phyloP scores from a whole-genome alignment of 73 alveolate genomes.

The Paramecium primaurelia region DNA sequence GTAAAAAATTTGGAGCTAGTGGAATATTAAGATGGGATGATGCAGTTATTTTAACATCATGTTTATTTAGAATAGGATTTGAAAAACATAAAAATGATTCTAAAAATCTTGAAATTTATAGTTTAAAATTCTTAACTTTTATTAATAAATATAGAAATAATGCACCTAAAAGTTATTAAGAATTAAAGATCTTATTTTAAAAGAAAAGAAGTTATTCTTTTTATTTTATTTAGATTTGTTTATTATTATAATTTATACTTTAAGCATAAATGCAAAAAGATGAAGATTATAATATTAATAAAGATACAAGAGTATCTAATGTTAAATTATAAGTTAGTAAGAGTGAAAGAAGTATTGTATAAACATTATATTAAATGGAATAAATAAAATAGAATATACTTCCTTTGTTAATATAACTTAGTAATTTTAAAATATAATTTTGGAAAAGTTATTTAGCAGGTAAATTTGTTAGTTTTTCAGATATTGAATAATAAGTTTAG shows the following conservation, averaged over 20 bases:
- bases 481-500: neutral
- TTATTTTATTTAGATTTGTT: neutral
- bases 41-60: neutral
- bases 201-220: neutral
- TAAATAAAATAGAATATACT: neutral
- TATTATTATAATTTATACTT: neutral
- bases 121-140: slow-evolving; percentile 14
- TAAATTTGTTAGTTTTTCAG: neutral
- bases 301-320: slow-evolving; percentile 9
- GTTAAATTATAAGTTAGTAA: neutral
- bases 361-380: slow-evolving; percentile 20
- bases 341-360: slow-evolving; percentile 28
- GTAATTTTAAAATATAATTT: neutral
- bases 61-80: neutral
- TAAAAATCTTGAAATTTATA: neutral
- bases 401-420: neutral
- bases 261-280: neutral
- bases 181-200: neutral
- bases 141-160: neutral
- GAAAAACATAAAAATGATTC: neutral
- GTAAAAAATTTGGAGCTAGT: neutral
- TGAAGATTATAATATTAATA: slow-evolving; percentile 7
- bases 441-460: neutral
- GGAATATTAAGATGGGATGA: neutral
- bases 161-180: slow-evolving; percentile 19